Evolutionary conservation across 208 protist species (phyloP).

Genomic region (Leishmania guyanensis): DNA sequence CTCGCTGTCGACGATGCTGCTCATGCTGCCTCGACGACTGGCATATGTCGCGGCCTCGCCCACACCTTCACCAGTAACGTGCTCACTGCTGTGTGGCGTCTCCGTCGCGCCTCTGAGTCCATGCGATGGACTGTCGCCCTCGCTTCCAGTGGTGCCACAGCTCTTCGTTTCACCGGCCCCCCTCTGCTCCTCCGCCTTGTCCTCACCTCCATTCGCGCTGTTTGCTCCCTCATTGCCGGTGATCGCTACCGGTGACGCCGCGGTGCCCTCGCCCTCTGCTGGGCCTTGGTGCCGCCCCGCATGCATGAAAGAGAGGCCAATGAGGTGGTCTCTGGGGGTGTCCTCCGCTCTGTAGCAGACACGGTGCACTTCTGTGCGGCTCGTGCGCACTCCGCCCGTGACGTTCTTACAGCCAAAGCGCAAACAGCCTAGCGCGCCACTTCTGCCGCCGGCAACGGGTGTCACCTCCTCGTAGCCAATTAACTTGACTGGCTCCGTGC

Average conservation of each 20-base stretch:
- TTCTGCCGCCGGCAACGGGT: neutral
- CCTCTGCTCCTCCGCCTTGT: neutral
- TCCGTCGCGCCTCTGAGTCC: conserved; percentile 12
- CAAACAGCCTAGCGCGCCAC: conserved; percentile 3
- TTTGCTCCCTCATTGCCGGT: neutral
- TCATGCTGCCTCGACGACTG: neutral
- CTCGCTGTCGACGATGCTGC: neutral
- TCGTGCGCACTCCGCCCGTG: conserved; percentile 10
- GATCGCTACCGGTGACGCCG: neutral
- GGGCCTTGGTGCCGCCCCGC: neutral
- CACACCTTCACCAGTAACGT: neutral
- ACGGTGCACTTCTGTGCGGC: conserved; percentile 19
- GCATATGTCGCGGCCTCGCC: neutral
- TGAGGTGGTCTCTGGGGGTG: neutral
- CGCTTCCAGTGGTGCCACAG: neutral
- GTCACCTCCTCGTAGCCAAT: conserved; percentile 32
- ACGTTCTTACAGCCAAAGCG: conserved; percentile 6
- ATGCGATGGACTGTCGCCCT: neutral
- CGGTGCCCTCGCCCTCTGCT: too few species aligned
- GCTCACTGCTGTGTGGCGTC: conserved; percentile 10
- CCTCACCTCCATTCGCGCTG: neutral
- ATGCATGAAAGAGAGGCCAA: neutral
- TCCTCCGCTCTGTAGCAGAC: neutral
- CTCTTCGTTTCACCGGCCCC: neutral
- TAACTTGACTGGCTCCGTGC: neutral